Conservation (phyloP, 108 stramenopile species). For the Schizochytrium sp. region DNA sequence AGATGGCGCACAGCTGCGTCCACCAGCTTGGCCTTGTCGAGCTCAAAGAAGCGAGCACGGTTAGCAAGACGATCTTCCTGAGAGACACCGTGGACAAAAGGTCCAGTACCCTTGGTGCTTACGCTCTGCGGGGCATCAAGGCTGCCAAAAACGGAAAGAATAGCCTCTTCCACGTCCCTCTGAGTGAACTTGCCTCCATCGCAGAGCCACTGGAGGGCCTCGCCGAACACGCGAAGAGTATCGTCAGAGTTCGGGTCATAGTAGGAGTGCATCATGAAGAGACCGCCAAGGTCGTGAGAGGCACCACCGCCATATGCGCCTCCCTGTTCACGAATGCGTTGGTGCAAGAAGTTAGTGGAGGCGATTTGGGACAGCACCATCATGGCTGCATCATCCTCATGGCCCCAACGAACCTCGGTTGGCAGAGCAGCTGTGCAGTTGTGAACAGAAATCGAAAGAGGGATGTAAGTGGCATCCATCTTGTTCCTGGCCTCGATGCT, state of each 20-base stretch:
- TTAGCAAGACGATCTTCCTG: conserved; percentile 13
- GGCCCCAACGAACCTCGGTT: conserved; percentile 24
- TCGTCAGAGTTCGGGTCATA: conserved; percentile 55
- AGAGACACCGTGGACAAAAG: conserved; percentile 29
- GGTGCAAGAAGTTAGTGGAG: conserved; percentile 49
- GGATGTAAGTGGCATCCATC: conserved; percentile 42
- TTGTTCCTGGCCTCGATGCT: not conserved
- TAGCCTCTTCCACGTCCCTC: conserved; percentile 48
- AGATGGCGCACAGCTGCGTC: conserved; percentile 11
- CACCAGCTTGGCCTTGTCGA: conserved; percentile 16
- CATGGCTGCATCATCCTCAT: conserved; percentile 41
- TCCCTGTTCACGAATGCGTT: conserved; percentile 51
- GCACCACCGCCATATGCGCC: conserved; percentile 53
- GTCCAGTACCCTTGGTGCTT: conserved; percentile 35
- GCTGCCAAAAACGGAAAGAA: conserved; percentile 56
- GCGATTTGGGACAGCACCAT: conserved; percentile 37
- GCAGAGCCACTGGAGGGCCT: conserved; percentile 13
- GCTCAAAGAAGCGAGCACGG: conserved; percentile 58
- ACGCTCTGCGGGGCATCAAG: conserved; percentile 38
- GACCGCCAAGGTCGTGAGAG: conserved; percentile 46
- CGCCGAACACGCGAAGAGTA: conserved; percentile 31
- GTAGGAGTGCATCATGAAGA: conserved; percentile 55
- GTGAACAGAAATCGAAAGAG: conserved; percentile 51
- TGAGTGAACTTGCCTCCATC: conserved; percentile 10
- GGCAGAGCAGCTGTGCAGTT: conserved; percentile 34